These are phyloP conservation scores for Fusarium dimerum DNA, from an alignment of 2,329 filamentous ascomycete species.

Conservation along the genomic window DNA sequence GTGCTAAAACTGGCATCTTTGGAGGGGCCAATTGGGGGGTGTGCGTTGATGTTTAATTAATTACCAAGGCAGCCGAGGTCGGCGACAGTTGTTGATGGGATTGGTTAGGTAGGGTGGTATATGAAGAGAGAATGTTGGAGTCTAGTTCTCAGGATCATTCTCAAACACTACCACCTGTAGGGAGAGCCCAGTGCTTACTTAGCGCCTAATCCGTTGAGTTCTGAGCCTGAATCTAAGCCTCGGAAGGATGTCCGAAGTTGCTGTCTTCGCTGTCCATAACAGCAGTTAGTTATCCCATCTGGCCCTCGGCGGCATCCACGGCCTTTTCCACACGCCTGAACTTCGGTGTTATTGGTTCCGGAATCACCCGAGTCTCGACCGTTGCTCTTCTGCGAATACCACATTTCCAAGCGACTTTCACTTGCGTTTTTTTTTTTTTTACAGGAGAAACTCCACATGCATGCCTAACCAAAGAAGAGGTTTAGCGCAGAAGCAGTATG, in stretches of 20 bases:
- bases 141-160: background rate
- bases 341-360: slow-evolving; percentile 1
- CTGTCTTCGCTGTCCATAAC: too few species aligned
- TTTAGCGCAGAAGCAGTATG: background rate
- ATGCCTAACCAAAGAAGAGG: background rate
- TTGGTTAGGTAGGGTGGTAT: too few species aligned
- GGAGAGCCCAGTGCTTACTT: too few species aligned
- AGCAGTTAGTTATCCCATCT: background rate
- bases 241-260: too few species aligned
- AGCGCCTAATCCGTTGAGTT: too few species aligned
- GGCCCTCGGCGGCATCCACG: background rate
- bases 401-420: background rate
- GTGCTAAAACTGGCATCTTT: slow-evolving; percentile 4
- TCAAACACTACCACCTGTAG: too few species aligned
- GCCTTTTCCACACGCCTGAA: slow-evolving; percentile 7
- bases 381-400: background rate
- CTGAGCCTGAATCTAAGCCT: too few species aligned
- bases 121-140: background rate
- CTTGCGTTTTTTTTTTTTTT: too few species aligned
- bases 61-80: background rate
- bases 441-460: too few species aligned
- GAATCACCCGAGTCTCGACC: background rate
- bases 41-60: background rate
- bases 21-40: slow-evolving; percentile 9
- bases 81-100: background rate